Conservation (phyloP, 1,139 yeast species). For the Casaregolazyma lundiana region DNA sequence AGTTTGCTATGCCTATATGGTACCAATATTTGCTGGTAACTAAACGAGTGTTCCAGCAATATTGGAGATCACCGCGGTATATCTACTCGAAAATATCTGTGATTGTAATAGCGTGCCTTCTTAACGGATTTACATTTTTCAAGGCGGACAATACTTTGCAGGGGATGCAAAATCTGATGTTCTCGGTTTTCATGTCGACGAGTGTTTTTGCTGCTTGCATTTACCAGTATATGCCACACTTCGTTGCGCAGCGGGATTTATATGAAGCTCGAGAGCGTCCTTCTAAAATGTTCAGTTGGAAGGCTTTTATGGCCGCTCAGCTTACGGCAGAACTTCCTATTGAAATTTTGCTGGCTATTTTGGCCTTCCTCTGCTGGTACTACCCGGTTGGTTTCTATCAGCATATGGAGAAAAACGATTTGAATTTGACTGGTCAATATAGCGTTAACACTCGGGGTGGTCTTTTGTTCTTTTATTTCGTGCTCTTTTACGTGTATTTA, state of each 20-base stretch:
- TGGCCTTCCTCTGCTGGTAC: constrained; percentile 71
- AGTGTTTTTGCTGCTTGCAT: constrained; percentile 57
- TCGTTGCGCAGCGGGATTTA: constrained; percentile 65
- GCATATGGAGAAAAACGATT: neutral
- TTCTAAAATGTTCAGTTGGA: constrained; percentile 60
- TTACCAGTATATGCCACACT: constrained; percentile 72
- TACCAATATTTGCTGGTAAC: constrained; percentile 52
- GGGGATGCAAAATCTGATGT: constrained; percentile 44
- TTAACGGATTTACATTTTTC: constrained; percentile 73
- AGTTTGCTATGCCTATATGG: constrained; percentile 41
- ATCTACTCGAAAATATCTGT: constrained; percentile 62
- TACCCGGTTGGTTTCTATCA: constrained; percentile 63
- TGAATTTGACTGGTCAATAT: constrained; percentile 42
- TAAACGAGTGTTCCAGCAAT: constrained; percentile 51
- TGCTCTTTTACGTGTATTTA: constrained; percentile 54
- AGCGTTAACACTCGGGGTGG: constrained; percentile 58
- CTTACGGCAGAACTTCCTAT: constrained; percentile 72
- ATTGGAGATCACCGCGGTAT: constrained; percentile 73
- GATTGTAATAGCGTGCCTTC: constrained; percentile 48
- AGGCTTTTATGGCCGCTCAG: constrained; percentile 57
- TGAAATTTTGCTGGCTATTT: constrained; percentile 60
- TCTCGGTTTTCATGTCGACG: constrained; percentile 64
- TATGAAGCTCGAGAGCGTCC: constrained; percentile 93
- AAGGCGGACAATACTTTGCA: constrained; percentile 55
- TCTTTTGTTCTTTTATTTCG: constrained; percentile 55